Evolutionary conservation across 2,329 filamentous ascomycete genomes (phyloP), one percentile per base, ranked within the genome.

Genomic region (Remersonia thermophila): DNA sequence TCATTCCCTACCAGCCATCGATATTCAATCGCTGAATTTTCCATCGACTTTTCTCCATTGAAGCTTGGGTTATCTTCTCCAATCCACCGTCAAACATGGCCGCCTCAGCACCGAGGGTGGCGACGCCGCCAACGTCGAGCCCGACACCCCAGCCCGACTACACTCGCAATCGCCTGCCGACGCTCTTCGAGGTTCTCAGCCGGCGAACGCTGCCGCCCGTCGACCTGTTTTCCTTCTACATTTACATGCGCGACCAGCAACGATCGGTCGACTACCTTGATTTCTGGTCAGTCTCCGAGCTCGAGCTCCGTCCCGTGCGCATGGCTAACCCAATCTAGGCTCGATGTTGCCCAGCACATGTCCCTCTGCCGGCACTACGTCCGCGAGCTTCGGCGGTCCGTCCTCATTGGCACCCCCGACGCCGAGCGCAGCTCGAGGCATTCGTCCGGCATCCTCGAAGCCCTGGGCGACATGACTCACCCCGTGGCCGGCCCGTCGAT

Each of bases 331-430:
- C 9, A 32, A 51, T 29, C n/a, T 31, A 96, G 89, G 91, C 85
- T 98, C 51, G 91, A 98, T 77, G 91, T 98, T 41, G 89, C 91
- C 12, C 91, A 98, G 57, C 91, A 98, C 63, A 95, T 96, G 80
- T 94, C 89, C 15, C 72, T 98, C 39, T 98, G 84, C 57, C 82
- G 93, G 33, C 86, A 96, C 60, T 98, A 95, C 63, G 91, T 98
- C 14, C 84, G 91, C 53, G 87, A 95, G 60, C 72, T 98, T 37
- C 83, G 91, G 48, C 74, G 91, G 46, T 96, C 89, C 16, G 86
- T 96, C 43, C 76, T 98, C 33, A 75, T 96, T 40, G 83, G 85
- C 30, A 98, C 91, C 0, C 91, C 91, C 11, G 91, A 98, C 46
- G 69, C 85, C 36, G 85, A 94, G 48, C 86, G 81, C 13, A 72